Evolutionary conservation across 306 rosid genomes (phyloP), one percentile per base, ranked within the genome.

Genomic region (Medicago truncatula): DNA sequence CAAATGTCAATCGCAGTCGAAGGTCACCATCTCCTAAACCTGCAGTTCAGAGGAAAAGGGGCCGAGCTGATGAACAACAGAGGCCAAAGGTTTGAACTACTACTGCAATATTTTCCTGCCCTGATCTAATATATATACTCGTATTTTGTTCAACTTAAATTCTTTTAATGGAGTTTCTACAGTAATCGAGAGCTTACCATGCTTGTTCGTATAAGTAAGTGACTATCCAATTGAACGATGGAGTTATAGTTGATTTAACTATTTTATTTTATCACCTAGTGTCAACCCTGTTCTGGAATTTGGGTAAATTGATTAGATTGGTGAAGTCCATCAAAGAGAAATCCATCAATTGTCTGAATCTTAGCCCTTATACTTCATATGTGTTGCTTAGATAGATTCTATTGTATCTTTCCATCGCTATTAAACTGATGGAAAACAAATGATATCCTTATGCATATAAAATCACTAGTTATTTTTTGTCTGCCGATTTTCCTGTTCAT

Each of bases 11-110:
- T 80, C 82, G 57, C 68, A 76, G 80, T n/a, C 60, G 74, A 71
- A 87, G 84, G 70, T 90, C 97, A 70, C 75, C 67, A 36, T 83
- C 87, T 53, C 86, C 83, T 15, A 82, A 65, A 70, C 78, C 78
- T 72, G 86, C 85, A 67, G 75, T 74, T 76, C 80, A 79, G 75
- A 90, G 86, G 85, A 95, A 95, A 84, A 87, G 97, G 86, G 76
- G 68, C 74, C 87, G 90, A 46, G 76, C 85, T 66, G 95, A 90
- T 78, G 97, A 90, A 25, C 78, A 66, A 46, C 88, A 78, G 68
- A 83, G 78, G 73, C 66, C 72, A 50, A 90, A 90, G 97, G 97
- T 92, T 86, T 70, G 83, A 60, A 53, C 66, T 40, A 58, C 62
- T 40, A 9, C 53, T 79, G 36, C 12, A 28, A 31, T 74, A 34